Evolutionary conservation across 768 basidiomycete genomes (phyloP).

Genomic region (Lentinula sp.): DNA sequence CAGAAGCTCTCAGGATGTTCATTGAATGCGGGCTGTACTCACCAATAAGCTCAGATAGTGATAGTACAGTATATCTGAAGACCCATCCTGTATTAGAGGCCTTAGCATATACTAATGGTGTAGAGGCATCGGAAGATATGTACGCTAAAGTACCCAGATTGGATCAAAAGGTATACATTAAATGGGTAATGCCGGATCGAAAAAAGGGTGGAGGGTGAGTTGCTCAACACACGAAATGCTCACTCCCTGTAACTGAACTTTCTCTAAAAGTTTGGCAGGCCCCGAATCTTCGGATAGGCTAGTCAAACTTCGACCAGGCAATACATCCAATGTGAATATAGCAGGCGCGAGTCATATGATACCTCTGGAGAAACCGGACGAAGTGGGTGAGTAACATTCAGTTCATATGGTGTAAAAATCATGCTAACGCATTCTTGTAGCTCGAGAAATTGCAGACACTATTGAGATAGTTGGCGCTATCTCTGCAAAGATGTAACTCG

Average conservation of each 20-base stretch:
- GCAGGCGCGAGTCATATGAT: constrained; percentile 39
- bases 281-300: constrained; percentile 24
- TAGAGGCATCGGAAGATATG: constrained; percentile 30
- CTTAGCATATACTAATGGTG: constrained; percentile 46
- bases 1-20: constrained; percentile 51
- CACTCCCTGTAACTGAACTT: constrained; percentile 12
- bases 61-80: constrained; percentile 50
- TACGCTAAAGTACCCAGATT: constrained; percentile 33
- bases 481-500: background rate
- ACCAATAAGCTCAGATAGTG: constrained; percentile 19
- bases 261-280: constrained; percentile 6
- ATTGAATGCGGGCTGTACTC: constrained; percentile 49
- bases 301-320: constrained; percentile 36
- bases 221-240: background rate
- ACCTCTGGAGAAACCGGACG: constrained; percentile 33
- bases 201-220: background rate
- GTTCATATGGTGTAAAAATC: background rate
- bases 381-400: constrained; percentile 15
- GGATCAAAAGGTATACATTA: constrained; percentile 43
- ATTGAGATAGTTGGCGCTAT: background rate
- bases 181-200: constrained; percentile 51
- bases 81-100: constrained; percentile 64
- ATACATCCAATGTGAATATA: constrained; percentile 35
- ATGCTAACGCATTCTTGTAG: background rate
- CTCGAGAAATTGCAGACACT: constrained; percentile 1